Base-by-base conservation (phyloP, 2,329 filamentous ascomycete species). In the Colletotrichum spaethianum region DNA sequence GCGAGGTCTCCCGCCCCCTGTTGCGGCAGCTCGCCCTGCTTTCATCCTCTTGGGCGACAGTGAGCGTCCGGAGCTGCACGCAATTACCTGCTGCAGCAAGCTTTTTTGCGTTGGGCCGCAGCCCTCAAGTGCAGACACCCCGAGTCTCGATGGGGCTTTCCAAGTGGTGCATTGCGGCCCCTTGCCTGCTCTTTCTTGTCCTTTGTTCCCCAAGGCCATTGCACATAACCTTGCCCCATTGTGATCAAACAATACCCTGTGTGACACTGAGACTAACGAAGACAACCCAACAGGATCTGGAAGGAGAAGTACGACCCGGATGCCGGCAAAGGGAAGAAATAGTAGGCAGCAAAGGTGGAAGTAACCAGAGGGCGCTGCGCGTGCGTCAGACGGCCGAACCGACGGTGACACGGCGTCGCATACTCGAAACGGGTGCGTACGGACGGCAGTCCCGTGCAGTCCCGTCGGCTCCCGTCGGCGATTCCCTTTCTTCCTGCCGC, bases 261-360 rank as follows among this genome's bases (percentile, higher is more conserved):
- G 60, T 69, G 40, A 48, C 44, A 72, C 66, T 14, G 16, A 55
- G 53, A 59, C 70, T 72, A 31, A 72, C 65, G 6, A 50, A 3
- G 42, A 28, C 60, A 40, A 48, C 52, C 60, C 33, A 42, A 38
- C 80, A 97, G 94, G 95, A 98, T 98, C 80, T 98, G 96, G 94
- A 98, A 98, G 82, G 95, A 97, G 74, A 98, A 98, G 84, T 98
- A 98, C 84, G 89, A 89, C 77, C 86, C 88, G 42, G 83, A 80
- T 26, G 78, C 80, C 40, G 79, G 80, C 68, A 77, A 77, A 33
- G 77, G 83, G 80, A 84, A 87, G 79, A 84, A 86, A 75, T 81
- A 82, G 73, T 40, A 40, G 42, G 38, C 36, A 55, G n/a, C 20
- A 55, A 3, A 38, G 48, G 8, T 20, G 33, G n/a, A 59, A 42